phyloP scores from a whole-genome alignment of 2,329 filamentous ascomycete species.

The Aspergillus spinulosporus region DNA sequence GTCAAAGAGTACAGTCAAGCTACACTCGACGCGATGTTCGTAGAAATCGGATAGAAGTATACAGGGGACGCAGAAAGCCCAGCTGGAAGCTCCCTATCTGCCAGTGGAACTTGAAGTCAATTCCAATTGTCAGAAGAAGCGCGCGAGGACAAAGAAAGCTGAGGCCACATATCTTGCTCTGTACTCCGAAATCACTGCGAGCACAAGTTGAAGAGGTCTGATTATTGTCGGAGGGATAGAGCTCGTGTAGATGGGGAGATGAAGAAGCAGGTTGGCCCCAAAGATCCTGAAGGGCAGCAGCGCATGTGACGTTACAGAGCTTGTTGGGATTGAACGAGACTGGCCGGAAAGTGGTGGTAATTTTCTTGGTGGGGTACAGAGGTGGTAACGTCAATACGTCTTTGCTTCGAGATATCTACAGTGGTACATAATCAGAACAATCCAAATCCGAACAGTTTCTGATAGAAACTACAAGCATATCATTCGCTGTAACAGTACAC shows the following conservation, averaged over 20 bases:
- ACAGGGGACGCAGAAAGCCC: not conserved
- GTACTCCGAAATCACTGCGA: constrained; percentile 2
- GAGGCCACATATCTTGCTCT: constrained; percentile 12
- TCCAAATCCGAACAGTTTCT: not conserved
- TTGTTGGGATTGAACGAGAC: constrained; percentile 2
- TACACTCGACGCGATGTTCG: not conserved
- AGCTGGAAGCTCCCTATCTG: not conserved
- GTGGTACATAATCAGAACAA: not conserved
- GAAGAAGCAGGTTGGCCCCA: constrained; percentile 1
- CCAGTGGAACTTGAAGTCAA: not conserved
- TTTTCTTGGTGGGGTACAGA: constrained; percentile 7
- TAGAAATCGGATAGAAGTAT: not conserved
- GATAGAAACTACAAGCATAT: too few relatives aligned
- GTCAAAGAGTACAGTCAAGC: constrained; percentile 8
- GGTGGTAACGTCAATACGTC: constrained; percentile 3
- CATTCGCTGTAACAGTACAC: too few relatives aligned
- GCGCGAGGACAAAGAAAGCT: constrained; percentile 7
- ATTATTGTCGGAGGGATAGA: not conserved
- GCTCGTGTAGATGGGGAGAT: not conserved
- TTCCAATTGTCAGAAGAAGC: constrained; percentile 3
- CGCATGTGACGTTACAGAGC: constrained; percentile 14
- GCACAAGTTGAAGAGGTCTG: not conserved
- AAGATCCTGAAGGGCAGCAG: constrained; percentile 5
- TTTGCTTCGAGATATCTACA: not conserved
- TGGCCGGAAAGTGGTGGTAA: not conserved